Conservation (phyloP, 495 filamentous ascomycete genomes). For the Neurospora intermedia region DNA sequence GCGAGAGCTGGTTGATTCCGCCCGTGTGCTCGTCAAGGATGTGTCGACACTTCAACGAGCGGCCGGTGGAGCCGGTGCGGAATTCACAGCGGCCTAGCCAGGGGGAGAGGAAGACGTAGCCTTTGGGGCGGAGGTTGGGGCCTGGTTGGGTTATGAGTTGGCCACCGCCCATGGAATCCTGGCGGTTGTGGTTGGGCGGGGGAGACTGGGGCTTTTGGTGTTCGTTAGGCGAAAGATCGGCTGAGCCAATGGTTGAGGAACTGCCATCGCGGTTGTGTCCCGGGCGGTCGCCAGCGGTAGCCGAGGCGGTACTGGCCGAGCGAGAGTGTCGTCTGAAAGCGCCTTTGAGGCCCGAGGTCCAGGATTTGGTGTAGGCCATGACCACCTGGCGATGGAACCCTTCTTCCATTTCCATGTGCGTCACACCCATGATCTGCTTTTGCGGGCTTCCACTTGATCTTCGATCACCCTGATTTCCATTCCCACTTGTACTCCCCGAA, state of each 20-base stretch:
- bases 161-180: neutral
- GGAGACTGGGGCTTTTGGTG: neutral
- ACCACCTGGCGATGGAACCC: constrained; percentile 38
- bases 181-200: constrained; percentile 8
- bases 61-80: constrained; percentile 58
- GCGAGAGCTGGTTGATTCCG: constrained; percentile 10
- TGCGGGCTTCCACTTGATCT: neutral
- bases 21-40: constrained; percentile 34
- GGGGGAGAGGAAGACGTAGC: constrained; percentile 64
- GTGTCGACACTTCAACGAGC: constrained; percentile 70
- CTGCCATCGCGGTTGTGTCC: constrained; percentile 26
- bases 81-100: constrained; percentile 85
- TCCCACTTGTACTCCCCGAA: neutral
- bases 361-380: constrained; percentile 40
- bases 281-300: neutral
- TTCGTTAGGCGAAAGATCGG: constrained; percentile 6
- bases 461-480: neutral
- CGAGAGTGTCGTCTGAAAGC: constrained; percentile 26
- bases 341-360: constrained; percentile 28
- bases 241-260: constrained; percentile 24
- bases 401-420: constrained; percentile 8
- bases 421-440: neutral
- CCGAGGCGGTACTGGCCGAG: constrained; percentile 7
- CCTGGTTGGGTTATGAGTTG: constrained; percentile 32
- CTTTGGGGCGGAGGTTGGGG: constrained; percentile 34